Evolutionary conservation across 129 eudicot species (phyloP), one percentile per base, ranked within the genome.

Genomic region (Flaveria linearis): DNA sequence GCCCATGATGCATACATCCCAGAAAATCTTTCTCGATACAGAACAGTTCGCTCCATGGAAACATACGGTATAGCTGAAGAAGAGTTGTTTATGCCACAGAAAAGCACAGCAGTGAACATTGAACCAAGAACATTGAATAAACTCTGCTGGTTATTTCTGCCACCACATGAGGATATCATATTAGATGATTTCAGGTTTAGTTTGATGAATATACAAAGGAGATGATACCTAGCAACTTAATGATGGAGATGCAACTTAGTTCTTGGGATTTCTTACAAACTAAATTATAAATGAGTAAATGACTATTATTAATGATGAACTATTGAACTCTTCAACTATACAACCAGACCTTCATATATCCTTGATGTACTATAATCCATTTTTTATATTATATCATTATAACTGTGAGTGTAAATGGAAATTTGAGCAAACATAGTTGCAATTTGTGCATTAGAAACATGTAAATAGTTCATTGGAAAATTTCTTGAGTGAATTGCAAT

Each of bases 1-100:
- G 91, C 89, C 93, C 87, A 88, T 3, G 89, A 66, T 58, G 88
- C 74, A 45, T 90, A 88, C 93, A 90, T 90, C 71, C 96, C 97
- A 6, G 91, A 87, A 83, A 84, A 86, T 71, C 85, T 82, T 81
- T 88, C 93, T 30, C 91, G 76, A 71, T 86, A 91, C 9, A 82
- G 57, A 65, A 86, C 97, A 23, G 82, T 73, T 75, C 89, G 72
- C 74, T 88, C 91, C 51, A 78, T 86, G 63, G 78, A 75, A 17
- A 91, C 86, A 51, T 85, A 76, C 2, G 97, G 88, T 18, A 86
- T 41, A 45, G 78, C 84, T 50, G 88, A 74, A 36, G 88, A 61
- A 47, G 82, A 70, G 43, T 88, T 88, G 73, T 81, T 86, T 69
- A 88, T 81, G 47, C 91, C 97, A 68, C 84, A 80, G 76, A 88